Evolutionary conservation across 2,329 filamentous ascomycete genomes (phyloP), one percentile per base, ranked within the genome.

Genomic region (Furcasterigmium sp.): DNA sequence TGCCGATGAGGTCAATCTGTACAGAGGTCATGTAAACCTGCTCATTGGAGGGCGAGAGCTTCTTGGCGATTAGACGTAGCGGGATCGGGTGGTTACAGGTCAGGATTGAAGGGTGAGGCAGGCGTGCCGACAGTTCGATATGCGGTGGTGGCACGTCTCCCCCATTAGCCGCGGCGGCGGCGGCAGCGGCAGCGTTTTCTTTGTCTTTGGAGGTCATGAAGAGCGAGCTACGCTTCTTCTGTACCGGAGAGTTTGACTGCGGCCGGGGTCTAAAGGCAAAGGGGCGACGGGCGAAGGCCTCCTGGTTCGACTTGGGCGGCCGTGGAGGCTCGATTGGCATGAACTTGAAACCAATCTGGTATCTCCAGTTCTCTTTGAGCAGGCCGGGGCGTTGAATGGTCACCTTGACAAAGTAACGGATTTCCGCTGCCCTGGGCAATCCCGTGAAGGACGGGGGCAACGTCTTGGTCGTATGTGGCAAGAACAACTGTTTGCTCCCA

Each of bases 321-420:
- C 91, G 75, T 1, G 91, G 91, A 6, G 89, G 87, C 62, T 98
- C 93, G 52, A 97, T 91, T 5, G 93, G 93, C 29, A 96, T 75
- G 60, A 98, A 93, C 46, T 87, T 91, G 66, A 96, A 85, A 28
- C 82, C 80, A 28, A 75, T 57, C 49, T 78, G 69, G 50, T 74
- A 73, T 17, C 91, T 75, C 62, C 89, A 86, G 56, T 96, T 96
- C 65, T 95, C 90, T 59, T 91, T 91, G 64, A 94, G 88, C 46
- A 96, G 75, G 13, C 86, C 84, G 0, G 90, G 89, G n/a, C 90
- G 76, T 56, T 90, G 87, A 6, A 97, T 82, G 0, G 93, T 97
- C n/a, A 86, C 89, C 62, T 98, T 98, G 59, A 97, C 76, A 60
- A 87, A 98, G 65, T 98, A 98, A 53, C 84, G 79, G 47, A 97